phyloP scores from a whole-genome alignment of 2,329 filamentous ascomycete genomes.

The Talaromyces piceae region DNA sequence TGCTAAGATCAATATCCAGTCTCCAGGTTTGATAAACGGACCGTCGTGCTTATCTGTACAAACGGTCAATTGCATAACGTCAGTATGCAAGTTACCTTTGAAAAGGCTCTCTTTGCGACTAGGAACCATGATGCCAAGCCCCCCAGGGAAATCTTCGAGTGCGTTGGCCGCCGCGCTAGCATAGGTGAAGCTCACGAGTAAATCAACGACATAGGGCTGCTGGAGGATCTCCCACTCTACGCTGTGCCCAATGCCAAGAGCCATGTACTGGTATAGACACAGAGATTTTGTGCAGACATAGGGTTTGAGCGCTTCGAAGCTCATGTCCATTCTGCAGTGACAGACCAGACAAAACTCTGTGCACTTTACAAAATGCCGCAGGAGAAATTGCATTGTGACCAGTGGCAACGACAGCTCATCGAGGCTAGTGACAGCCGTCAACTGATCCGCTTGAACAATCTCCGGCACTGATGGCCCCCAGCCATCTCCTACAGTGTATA shows the following conservation, averaged over 20 bases:
- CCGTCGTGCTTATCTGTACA: background rate
- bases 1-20: conserved; percentile 45
- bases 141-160: conserved; percentile 50
- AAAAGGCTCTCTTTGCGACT: background rate
- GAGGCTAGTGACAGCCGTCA: conserved; percentile 23
- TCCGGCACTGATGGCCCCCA: conserved; percentile 25
- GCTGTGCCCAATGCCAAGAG: conserved; percentile 74
- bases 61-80: conserved; percentile 1
- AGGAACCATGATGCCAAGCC: conserved; percentile 50
- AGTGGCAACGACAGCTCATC: conserved; percentile 48
- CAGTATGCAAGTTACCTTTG: conserved; percentile 1
- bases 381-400: conserved; percentile 63
- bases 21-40: conserved; percentile 38
- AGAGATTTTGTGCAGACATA: conserved; percentile 69
- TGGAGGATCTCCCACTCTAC: conserved; percentile 76
- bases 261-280: conserved; percentile 83
- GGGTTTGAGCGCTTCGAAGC: conserved; percentile 48
- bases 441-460: conserved; percentile 46
- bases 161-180: conserved; percentile 38
- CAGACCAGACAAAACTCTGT: conserved; percentile 85
- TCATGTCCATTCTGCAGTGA: conserved; percentile 57
- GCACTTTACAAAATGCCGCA: conserved; percentile 71
- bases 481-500: conserved; percentile 17
- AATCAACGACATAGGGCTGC: conserved; percentile 75
- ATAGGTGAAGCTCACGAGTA: conserved; percentile 78